Percentiles rank a stretch among this genome's conserved stretches.
Evolutionary conservation across 2,329 filamentous ascomycete species (phyloP).

Genomic region (Diaporthe ilicicola): DNA sequence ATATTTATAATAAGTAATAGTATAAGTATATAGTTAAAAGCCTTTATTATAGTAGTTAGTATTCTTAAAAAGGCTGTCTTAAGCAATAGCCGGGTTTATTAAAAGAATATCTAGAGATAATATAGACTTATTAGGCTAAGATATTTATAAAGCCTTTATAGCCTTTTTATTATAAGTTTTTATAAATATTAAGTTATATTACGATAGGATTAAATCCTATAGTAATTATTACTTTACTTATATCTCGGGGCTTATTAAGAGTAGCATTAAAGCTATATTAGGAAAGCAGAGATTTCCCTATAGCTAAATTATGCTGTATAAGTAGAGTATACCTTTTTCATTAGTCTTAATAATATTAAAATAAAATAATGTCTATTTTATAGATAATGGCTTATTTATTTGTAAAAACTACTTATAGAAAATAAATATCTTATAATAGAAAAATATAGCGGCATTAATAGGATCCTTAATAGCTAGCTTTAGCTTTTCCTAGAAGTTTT

Average conservation of each 20-base stretch:
- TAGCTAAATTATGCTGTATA: not conserved
- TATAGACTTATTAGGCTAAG: not conserved
- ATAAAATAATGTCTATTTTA: not conserved
- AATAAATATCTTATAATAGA: too few species aligned
- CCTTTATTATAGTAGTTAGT: not conserved
- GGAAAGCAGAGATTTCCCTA: not conserved
- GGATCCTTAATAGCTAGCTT: too few species aligned
- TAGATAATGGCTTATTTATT: not conserved
- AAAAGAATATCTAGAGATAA: too few species aligned
- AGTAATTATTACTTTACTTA: not conserved
- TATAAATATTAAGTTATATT: not conserved
- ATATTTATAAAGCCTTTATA: not conserved
- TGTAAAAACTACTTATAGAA: too few species aligned
- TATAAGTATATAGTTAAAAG: not conserved
- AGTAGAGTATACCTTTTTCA: not conserved
- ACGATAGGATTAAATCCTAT: not conserved
- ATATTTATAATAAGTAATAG: not conserved
- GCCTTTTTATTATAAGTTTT: not conserved
- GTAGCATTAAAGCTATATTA: not conserved
- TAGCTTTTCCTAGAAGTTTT: not conserved
- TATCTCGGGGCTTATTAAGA: not conserved
- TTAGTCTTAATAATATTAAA: not conserved
- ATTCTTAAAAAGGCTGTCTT: not conserved
- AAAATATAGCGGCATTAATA: too few species aligned
- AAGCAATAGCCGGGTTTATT: not conserved